Percentiles rank a stretch among this genome's conserved stretches.
Conservation (phyloP, 345 rosid genomes). For the Crucihimalaya himalaica region DNA sequence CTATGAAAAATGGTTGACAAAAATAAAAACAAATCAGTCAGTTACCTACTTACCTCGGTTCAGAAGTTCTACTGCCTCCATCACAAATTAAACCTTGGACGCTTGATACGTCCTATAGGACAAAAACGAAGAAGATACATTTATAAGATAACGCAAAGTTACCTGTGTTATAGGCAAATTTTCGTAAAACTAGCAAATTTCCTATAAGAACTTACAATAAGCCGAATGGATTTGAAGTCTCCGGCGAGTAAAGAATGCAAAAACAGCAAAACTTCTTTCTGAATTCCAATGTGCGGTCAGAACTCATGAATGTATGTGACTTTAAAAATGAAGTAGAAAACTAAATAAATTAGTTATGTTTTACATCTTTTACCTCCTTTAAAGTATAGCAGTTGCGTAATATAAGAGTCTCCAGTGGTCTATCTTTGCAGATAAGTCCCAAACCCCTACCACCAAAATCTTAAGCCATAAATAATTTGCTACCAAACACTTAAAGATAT, state of each 20-base stretch:
- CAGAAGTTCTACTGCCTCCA: constrained; percentile 59
- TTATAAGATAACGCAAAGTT: background rate
- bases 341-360: background rate
- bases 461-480: constrained; percentile 11
- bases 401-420: constrained; percentile 66
- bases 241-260: constrained; percentile 62
- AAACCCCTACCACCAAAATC: constrained; percentile 52
- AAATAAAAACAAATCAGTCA: background rate
- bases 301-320: constrained; percentile 3
- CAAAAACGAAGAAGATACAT: constrained; percentile 18
- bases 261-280: constrained; percentile 76
- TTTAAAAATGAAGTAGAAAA: constrained; percentile 10
- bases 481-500: background rate
- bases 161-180: background rate
- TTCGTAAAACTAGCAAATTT: constrained; percentile 3
- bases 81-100: constrained; percentile 72
- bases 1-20: background rate
- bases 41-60: constrained; percentile 69
- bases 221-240: constrained; percentile 66
- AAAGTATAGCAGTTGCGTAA: constrained; percentile 72
- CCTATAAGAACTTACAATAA: constrained; percentile 55
- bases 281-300: constrained; percentile 28
- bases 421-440: constrained; percentile 56
- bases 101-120: constrained; percentile 68
- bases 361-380: constrained; percentile 57